These are phyloP conservation scores for Cystofilobasidium ferigula DNA, from an alignment of 768 basidiomycete species.

Conservation along the genomic window DNA sequence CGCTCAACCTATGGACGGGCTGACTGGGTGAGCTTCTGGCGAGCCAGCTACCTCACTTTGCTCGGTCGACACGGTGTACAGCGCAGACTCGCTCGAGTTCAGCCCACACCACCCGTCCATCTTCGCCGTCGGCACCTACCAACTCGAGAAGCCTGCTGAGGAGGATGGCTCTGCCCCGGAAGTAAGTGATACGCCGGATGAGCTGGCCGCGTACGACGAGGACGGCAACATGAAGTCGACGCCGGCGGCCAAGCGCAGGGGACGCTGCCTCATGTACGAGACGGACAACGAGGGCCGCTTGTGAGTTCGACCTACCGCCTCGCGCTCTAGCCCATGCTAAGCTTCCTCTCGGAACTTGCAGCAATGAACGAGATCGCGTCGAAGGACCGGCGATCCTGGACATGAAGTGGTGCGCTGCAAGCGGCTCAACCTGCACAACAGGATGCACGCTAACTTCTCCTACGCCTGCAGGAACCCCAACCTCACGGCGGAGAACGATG, in stretches of 20 bases:
- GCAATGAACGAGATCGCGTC: conserved; percentile 54
- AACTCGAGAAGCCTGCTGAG: conserved; percentile 44
- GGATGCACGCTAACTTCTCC: neutral
- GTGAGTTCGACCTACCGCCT: neutral
- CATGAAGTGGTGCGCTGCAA: conserved; percentile 86
- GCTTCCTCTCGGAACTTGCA: conserved; percentile 20
- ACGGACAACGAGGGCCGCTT: conserved; percentile 35
- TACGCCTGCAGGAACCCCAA: conserved; percentile 19
- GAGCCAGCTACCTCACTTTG: conserved; percentile 7
- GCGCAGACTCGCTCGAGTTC: conserved; percentile 85
- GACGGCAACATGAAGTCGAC: conserved; percentile 27
- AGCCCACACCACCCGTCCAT: conserved; percentile 61
- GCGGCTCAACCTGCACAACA: no score
- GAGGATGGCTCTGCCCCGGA: neutral
- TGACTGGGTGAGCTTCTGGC: no score
- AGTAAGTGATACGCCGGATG: no score
- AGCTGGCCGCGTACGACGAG: conserved; percentile 27
- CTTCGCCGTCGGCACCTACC: conserved; percentile 85
- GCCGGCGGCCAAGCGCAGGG: conserved; percentile 42
- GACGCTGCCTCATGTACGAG: conserved; percentile 63
- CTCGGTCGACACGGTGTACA: conserved; percentile 60
- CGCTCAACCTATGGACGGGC: no score
- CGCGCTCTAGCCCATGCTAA: neutral
- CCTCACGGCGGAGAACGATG: neutral
- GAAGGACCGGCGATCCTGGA: conserved; percentile 71